phyloP scores from a whole-genome alignment of 176 grass and related monocot species.

The Calamus simplicifolius region DNA sequence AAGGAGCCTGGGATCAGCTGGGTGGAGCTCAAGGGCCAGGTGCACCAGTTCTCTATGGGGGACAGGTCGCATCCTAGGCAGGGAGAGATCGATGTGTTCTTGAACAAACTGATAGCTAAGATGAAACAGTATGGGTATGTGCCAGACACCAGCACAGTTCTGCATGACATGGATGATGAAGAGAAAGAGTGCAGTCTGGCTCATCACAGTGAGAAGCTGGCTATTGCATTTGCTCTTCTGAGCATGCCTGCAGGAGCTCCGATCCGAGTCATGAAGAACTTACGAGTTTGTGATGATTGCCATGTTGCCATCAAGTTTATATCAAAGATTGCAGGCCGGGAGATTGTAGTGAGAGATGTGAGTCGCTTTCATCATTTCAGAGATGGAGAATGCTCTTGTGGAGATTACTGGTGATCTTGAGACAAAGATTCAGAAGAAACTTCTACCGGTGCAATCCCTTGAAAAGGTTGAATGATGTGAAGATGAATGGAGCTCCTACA shows the following conservation, averaged over 20 bases:
- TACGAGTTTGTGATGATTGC: constrained; percentile 74
- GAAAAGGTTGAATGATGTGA: too few relatives aligned
- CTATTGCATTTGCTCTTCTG: constrained; percentile 58
- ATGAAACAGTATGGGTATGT: constrained; percentile 53
- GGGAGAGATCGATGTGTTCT: constrained; percentile 33
- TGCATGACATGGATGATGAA: constrained; percentile 78
- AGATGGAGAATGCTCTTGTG: constrained; percentile 52
- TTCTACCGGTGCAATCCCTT: too few relatives aligned
- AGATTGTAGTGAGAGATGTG: constrained; percentile 73
- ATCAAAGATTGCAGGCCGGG: constrained; percentile 33
- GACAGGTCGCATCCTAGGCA: constrained; percentile 44
- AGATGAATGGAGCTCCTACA: too few relatives aligned
- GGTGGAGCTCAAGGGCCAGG: constrained; percentile 57
- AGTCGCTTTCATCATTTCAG: constrained; percentile 67
- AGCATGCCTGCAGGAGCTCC: constrained; percentile 45
- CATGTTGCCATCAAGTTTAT: constrained; percentile 66
- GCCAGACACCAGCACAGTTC: constrained; percentile 51
- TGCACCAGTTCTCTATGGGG: constrained; percentile 58
- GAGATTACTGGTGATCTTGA: constrained; percentile 55
- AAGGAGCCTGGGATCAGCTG: constrained; percentile 74
- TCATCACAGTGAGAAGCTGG: constrained; percentile 76
- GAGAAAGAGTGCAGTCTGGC: constrained; percentile 60
- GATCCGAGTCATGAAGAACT: constrained; percentile 71
- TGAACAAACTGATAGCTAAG: constrained; percentile 44
- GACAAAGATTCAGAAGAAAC: too few relatives aligned